Percentiles rank a stretch among this genome's conserved stretches.
phyloP scores from a whole-genome alignment of 139 green algal species.

The Nannochloris sp. region DNA sequence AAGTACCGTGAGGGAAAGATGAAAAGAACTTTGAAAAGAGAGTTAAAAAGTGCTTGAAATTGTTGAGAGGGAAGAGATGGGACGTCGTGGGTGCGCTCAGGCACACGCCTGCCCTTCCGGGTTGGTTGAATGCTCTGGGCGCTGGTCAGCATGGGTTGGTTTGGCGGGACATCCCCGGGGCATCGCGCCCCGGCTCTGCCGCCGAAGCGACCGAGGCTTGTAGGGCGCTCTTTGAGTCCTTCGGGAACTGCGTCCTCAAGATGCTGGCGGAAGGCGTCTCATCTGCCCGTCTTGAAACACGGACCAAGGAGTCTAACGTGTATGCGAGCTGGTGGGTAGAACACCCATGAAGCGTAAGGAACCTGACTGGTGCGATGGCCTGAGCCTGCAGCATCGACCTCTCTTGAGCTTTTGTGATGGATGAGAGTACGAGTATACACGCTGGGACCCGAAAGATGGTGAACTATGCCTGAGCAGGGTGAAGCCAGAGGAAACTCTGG shows the following conservation, averaged over 20 bases:
- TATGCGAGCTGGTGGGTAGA: slow-evolving; percentile 82
- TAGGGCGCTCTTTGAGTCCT: slow-evolving; percentile 52
- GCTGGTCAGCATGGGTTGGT: slow-evolving; percentile 79
- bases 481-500: slow-evolving; percentile 91
- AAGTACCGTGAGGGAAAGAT: slow-evolving; percentile 96
- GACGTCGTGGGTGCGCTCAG: slow-evolving; percentile 52
- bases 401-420: slow-evolving; percentile 84
- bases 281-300: slow-evolving; percentile 92
- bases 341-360: slow-evolving; percentile 89
- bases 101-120: slow-evolving; percentile 56
- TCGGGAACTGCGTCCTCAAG: slow-evolving; percentile 63
- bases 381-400: slow-evolving; percentile 80
- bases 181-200: slow-evolving; percentile 49
- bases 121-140: slow-evolving; percentile 53
- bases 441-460: slow-evolving; percentile 91
- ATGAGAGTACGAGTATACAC: slow-evolving; percentile 82
- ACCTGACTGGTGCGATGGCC: slow-evolving; percentile 72
- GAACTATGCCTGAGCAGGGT: slow-evolving; percentile 92
- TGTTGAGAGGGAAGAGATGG: slow-evolving; percentile 56
- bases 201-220: slow-evolving; percentile 56
- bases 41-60: slow-evolving; percentile 95
- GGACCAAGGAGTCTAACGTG: slow-evolving; percentile 94
- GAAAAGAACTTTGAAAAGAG: slow-evolving; percentile 97
- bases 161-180: slow-evolving; percentile 53
- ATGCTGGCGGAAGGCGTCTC: slow-evolving; percentile 75